These are phyloP conservation scores for Yamadazyma takamatsuzukensis DNA, from an alignment of 805 yeast genomes.

Conservation along the genomic window DNA sequence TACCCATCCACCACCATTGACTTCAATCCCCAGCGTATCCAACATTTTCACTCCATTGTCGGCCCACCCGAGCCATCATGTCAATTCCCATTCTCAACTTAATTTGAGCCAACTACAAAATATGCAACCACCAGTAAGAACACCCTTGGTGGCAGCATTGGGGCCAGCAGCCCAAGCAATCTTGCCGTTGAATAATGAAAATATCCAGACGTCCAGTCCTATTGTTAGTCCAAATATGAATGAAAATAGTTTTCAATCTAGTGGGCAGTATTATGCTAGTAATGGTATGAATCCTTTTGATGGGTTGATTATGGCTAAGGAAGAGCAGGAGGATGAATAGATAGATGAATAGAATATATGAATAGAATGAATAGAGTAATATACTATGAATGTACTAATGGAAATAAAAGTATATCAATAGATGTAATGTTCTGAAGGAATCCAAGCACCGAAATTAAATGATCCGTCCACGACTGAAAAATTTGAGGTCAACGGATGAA, in stretches of 20 bases:
- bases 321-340: slow-evolving; percentile 7
- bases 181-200: slow-evolving; percentile 13
- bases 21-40: slow-evolving; percentile 29
- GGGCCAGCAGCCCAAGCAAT: slow-evolving; percentile 27
- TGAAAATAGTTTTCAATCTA: slow-evolving; percentile 17
- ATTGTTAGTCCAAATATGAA: slow-evolving; percentile 16
- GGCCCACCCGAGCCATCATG: slow-evolving; percentile 17
- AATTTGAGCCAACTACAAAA: slow-evolving; percentile 8
- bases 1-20: slow-evolving; percentile 20
- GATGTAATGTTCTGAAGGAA: too few species aligned
- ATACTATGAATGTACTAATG: too few species aligned
- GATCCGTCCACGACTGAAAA: too few species aligned
- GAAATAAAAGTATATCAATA: too few species aligned
- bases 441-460: too few species aligned
- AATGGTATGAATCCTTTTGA: slow-evolving; percentile 38
- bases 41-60: slow-evolving; percentile 29
- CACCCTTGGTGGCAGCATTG: slow-evolving; percentile 23
- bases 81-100: slow-evolving; percentile 10
- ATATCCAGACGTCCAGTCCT: slow-evolving; percentile 9
- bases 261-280: slow-evolving; percentile 31
- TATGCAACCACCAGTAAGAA: slow-evolving; percentile 18
- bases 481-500: slow-evolving; percentile 1
- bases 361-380: too few species aligned
- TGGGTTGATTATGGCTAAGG: slow-evolving; percentile 31
- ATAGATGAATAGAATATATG: slow-evolving; percentile 1